Percentiles rank a stretch among this genome's conserved stretches.
Evolutionary conservation across 305 asterid species (phyloP).

Genomic region (Solanum hybrid): DNA sequence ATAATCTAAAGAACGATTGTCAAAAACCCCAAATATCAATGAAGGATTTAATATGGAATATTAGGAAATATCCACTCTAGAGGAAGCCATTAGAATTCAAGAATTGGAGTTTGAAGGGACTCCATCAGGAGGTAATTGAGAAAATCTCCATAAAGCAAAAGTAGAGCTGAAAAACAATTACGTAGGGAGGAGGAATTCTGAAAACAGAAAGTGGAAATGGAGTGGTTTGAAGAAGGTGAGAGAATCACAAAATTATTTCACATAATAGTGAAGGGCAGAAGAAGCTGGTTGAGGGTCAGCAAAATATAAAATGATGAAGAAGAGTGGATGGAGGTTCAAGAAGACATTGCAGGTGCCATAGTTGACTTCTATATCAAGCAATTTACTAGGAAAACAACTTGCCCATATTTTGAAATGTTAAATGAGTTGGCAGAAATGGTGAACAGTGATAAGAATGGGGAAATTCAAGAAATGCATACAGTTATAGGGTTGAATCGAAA

Average conservation of each 20-base stretch:
- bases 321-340: neutral
- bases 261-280: too few species aligned
- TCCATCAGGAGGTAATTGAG: too few species aligned
- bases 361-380: too few species aligned
- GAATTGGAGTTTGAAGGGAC: neutral
- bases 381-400: too few species aligned
- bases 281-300: neutral
- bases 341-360: neutral
- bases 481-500: too few species aligned
- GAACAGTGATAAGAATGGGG: neutral
- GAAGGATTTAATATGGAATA: neutral
- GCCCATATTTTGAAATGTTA: too few species aligned
- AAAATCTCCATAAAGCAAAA: too few species aligned
- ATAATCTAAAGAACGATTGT: neutral
- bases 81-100: neutral
- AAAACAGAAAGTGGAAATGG: neutral
- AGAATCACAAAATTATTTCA: neutral
- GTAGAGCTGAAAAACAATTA: too few species aligned
- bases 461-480: neutral
- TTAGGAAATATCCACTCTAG: neutral
- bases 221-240: too few species aligned
- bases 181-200: neutral
- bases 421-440: neutral
- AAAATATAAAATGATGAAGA: neutral
- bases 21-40: neutral